Percentiles rank a stretch among this genome's conserved stretches.
phyloP scores from a whole-genome alignment of 805 yeast species.

The Ogataea trehaloabstinens region DNA sequence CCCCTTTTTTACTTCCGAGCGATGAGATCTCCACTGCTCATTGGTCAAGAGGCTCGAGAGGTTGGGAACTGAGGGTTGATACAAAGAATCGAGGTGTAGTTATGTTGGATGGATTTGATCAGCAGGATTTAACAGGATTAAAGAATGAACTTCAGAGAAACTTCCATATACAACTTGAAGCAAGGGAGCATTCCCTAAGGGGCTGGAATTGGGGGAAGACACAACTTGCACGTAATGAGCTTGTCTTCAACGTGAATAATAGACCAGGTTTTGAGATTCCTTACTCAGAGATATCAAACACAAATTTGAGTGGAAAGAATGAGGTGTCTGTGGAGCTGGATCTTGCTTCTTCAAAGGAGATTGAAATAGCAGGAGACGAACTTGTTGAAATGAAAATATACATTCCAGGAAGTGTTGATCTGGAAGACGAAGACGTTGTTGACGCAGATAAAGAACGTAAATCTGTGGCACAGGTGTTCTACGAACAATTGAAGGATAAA shows the following conservation, averaged over 20 bases:
- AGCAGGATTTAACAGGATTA: slow-evolving; percentile 73
- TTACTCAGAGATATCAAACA: slow-evolving; percentile 71
- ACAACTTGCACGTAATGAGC: slow-evolving; percentile 88
- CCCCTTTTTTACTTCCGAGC: slow-evolving; percentile 86
- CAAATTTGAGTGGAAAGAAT: slow-evolving; percentile 86
- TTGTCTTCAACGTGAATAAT: slow-evolving; percentile 80
- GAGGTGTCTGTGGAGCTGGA: slow-evolving; percentile 91
- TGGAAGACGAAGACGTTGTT: slow-evolving; percentile 39
- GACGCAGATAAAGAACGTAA: slow-evolving; percentile 44
- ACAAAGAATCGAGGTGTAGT: slow-evolving; percentile 87
- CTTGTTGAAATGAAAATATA: slow-evolving; percentile 91
- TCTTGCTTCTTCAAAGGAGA: slow-evolving; percentile 44
- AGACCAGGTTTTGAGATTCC: slow-evolving; percentile 93
- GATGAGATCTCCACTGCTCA: slow-evolving; percentile 74
- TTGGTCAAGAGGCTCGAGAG: slow-evolving; percentile 95
- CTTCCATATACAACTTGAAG: slow-evolving; percentile 71
- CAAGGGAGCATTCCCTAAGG: slow-evolving; percentile 85
- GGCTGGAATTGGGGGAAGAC: slow-evolving; percentile 99
- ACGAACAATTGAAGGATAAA: slow-evolving; percentile 85
- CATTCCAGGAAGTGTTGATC: slow-evolving; percentile 77
- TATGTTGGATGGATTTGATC: slow-evolving; percentile 88
- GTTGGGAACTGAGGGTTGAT: slow-evolving; percentile 83
- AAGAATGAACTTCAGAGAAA: slow-evolving; percentile 81
- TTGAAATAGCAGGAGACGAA: slow-evolving; percentile 85
- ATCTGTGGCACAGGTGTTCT: slow-evolving; percentile 79